Conservation (phyloP, 345 rosid genomes). For the Hypericum androsaemum region DNA sequence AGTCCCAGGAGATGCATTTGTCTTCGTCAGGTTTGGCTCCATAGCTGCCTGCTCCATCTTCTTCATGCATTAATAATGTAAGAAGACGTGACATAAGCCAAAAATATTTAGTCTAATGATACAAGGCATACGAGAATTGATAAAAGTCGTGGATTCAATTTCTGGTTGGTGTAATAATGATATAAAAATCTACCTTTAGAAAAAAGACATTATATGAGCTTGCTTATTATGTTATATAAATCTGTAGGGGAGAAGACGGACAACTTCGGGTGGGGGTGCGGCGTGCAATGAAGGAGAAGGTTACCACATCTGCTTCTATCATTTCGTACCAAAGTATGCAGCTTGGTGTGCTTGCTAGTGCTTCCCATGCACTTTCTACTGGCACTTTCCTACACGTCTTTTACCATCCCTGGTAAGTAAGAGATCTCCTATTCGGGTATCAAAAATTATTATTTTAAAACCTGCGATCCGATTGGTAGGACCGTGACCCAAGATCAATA, state of each 20-base stretch:
- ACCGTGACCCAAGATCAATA: slow-evolving; percentile 12
- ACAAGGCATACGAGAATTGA: too few relatives aligned
- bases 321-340: slow-evolving; percentile 28
- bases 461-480: too few relatives aligned
- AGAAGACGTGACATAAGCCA: not conserved
- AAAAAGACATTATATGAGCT: not conserved
- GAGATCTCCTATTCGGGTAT: too few relatives aligned
- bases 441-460: too few relatives aligned
- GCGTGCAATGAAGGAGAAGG: slow-evolving; percentile 19
- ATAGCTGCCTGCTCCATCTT: not conserved
- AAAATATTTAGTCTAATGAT: too few relatives aligned
- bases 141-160: too few relatives aligned
- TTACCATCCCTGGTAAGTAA: slow-evolving; percentile 46
- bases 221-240: not conserved
- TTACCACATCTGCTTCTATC: slow-evolving; percentile 16
- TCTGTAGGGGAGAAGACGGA: slow-evolving; percentile 39
- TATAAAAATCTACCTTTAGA: too few relatives aligned
- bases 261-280: slow-evolving; percentile 41
- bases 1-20: slow-evolving; percentile 34
- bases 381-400: too few relatives aligned
- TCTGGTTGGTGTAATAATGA: too few relatives aligned
- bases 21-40: slow-evolving; percentile 41
- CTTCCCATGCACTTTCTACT: slow-evolving; percentile 30
- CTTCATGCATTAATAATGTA: not conserved
- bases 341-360: slow-evolving; percentile 41